phyloP scores from a whole-genome alignment of 352 stramenopile species.

The Phytophthora brassicae region DNA sequence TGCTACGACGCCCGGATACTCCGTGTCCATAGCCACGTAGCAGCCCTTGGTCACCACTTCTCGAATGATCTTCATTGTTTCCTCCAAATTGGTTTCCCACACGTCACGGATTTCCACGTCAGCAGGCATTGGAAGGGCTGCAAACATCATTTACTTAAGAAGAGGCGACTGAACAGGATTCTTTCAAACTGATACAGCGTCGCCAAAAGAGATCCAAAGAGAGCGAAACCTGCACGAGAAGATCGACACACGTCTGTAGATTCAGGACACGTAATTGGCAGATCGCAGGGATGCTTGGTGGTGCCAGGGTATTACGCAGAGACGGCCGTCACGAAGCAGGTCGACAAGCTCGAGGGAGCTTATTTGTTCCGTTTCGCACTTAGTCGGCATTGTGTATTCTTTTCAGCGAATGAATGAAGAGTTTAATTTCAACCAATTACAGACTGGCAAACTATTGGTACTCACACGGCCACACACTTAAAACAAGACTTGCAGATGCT shows the following conservation, averaged over 20 bases:
- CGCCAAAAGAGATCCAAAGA: constrained; percentile 5
- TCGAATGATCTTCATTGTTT: constrained; percentile 96
- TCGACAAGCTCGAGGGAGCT: constrained; percentile 16
- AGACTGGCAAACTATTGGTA: neutral
- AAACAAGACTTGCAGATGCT: constrained; percentile 29
- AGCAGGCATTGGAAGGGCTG: constrained; percentile 56
- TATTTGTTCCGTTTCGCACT: constrained; percentile 20
- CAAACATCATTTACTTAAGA: constrained; percentile 33
- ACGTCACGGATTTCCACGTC: constrained; percentile 95
- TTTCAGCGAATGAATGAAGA: neutral
- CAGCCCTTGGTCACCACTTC: constrained; percentile 95
- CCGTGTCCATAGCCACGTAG: constrained; percentile 99
- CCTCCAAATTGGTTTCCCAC: constrained; percentile 92
- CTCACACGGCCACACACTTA: constrained; percentile 17
- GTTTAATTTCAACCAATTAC: constrained; percentile 8
- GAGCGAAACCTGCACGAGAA: neutral
- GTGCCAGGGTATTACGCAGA: constrained; percentile 9
- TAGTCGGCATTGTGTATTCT: neutral
- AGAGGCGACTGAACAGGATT: neutral
- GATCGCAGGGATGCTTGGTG: neutral
- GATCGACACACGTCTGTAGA: constrained; percentile 15
- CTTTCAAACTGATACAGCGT: constrained; percentile 15
- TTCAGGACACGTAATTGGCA: neutral
- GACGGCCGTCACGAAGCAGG: neutral
- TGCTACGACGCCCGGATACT: constrained; percentile 99